Base-by-base conservation (phyloP, 2,329 filamentous ascomycete species). In the Lasiodiplodia theobromae region DNA sequence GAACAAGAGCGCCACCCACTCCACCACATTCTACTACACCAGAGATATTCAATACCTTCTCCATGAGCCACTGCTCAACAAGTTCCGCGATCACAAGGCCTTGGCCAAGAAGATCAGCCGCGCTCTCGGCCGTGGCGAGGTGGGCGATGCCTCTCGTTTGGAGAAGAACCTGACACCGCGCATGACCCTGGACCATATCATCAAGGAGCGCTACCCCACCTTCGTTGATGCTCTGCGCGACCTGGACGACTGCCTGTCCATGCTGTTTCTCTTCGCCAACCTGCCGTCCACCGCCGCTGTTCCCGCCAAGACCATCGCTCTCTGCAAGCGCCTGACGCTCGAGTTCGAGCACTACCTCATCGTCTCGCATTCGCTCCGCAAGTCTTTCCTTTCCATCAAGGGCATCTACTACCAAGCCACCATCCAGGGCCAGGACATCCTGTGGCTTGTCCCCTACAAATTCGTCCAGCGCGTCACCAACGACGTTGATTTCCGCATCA, bases 301-400 rank as follows among this genome's bases (percentile, higher is more conserved):
- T 18, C 95, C 96, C 57, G 90, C 94, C 70, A 97, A 97, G 86
- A 97, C 96, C 82, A 94, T 99, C 79, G 92, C 94, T 66, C 91
- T 94, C 72, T 99, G 96, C 85, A 94, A 98, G 84, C 90, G 93
- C 67, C 84, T 99, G 67, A 95, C 91, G 75, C 90, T 95, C 80
- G 96, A 99, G 83, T 99, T 99, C 81, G 92, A 98, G 83, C 96
- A 98, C 85, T 99, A 97, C 82, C 87, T 99, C 71, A 99, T 99
- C 77, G 88, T 91, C 57, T 96, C 95, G 52, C 89, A 97, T 82
- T 94, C 92, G 75, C 84, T 99, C 74, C 92, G 93, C 77, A 98
- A 97, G 84, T 97, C 94, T 0, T 99, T 99, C 84, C 84, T 99
- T 72, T 97, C 94, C 1, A 98, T 99, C 83, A 99, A 99, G 86